These are phyloP conservation scores for Eimeria acervulina DNA, from an alignment of 169 alveolate species.

Conservation along the genomic window DNA sequence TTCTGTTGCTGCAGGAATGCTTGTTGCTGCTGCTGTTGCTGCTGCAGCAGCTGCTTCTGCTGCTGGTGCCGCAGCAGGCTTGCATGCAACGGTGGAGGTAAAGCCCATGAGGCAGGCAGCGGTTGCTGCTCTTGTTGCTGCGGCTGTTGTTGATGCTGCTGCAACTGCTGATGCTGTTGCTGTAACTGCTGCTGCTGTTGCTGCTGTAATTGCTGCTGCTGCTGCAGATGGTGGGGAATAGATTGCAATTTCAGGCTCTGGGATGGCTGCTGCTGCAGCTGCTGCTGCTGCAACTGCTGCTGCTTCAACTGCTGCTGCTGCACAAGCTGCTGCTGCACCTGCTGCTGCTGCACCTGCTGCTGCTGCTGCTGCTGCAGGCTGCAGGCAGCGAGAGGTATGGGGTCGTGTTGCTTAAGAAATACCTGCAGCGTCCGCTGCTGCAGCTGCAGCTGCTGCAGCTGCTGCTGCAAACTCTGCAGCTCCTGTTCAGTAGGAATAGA, in stretches of 20 bases:
- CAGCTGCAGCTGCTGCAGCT: slow-evolving; percentile 65
- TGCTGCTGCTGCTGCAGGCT: background rate
- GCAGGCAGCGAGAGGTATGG: background rate
- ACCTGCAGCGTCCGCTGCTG: slow-evolving; percentile 65
- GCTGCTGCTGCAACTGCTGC: background rate
- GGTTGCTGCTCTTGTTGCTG: slow-evolving; percentile 12
- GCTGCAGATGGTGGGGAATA: background rate
- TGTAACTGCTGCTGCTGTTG: background rate
- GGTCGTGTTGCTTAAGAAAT: background rate
- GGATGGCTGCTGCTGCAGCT: background rate
- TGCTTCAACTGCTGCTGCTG: slow-evolving; percentile 34
- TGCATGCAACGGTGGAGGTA: background rate
- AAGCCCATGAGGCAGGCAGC: background rate
- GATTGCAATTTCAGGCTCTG: background rate
- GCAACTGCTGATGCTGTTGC: slow-evolving; percentile 5
- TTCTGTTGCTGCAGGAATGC: background rate
- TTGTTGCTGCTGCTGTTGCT: slow-evolving; percentile 42
- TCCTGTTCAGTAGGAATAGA: background rate
- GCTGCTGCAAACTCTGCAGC: slow-evolving; percentile 62
- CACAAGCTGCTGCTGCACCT: slow-evolving; percentile 1
- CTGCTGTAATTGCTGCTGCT: slow-evolving; percentile 2
- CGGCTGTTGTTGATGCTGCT: slow-evolving; percentile 47
- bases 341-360: slow-evolving; percentile 10
- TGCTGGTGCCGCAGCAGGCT: slow-evolving; percentile 42
- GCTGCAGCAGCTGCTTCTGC: slow-evolving; percentile 49